Base-by-base conservation (phyloP, 2,329 filamentous ascomycete species). In the Phialophora verrucosa region DNA sequence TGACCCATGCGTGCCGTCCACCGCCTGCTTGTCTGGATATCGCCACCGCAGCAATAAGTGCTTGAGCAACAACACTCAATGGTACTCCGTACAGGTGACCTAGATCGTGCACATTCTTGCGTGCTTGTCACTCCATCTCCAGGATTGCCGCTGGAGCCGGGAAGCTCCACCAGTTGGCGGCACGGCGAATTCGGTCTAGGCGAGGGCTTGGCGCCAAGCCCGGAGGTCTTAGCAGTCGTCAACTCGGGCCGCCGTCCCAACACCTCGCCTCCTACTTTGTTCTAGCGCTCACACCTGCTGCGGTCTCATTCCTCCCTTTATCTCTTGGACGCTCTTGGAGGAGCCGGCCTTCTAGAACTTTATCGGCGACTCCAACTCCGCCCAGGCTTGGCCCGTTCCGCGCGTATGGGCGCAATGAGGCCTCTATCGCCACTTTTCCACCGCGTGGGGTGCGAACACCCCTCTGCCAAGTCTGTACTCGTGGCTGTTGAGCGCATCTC, bases 301-400 rank as follows among this genome's bases (percentile, higher is more conserved):
- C 55, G 3, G 55, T 38, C 55, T 57, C n/a, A 42, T 57, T 38
- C 29, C 55, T 51, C 53, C 11, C 14, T 11, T 11, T 25, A 25
- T 29, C 42, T 42, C 58, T 60, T 60, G 58, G 47, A 49, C 31
- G 5, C 29, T 42, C 58, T 60, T 60, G 58, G 47, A 29, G 14
- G 8, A n/a, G 38, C 27, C 3, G 23, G 14, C n/a, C 44, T 35
- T 53, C 29, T 51, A 42, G 53, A 35, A 61, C 59, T 38, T 32
- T 61, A 51, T 61, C 59, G 42, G 23, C 12, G 7, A 32, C 59
- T 61, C 59, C 59, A 53, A n/a, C 59, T 54, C 47, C 47, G 59
- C 59, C 57, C 57, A 61, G 47, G 59, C 59, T 61, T 61, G 59
- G 59, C 59, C 59, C 29, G 23, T 53, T 53, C 59, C 59, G 59